phyloP scores from a whole-genome alignment of 2,329 filamentous ascomycete genomes.

The Trichoderma gracile region DNA sequence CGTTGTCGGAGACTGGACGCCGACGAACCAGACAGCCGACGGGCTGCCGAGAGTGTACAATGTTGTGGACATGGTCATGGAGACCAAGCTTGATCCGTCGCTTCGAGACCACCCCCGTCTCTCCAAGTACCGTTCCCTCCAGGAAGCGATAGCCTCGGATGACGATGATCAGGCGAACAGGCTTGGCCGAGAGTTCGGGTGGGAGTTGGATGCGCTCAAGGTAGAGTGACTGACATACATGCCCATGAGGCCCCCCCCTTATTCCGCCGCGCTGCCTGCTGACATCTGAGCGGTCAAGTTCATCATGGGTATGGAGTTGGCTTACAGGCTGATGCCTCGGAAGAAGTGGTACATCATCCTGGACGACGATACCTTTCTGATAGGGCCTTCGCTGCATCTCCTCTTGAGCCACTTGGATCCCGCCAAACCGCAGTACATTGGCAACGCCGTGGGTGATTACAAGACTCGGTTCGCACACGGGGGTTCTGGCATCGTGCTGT shows the following conservation, averaged over 20 bases:
- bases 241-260: neutral
- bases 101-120: slow-evolving; percentile 39
- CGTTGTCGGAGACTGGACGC: slow-evolving; percentile 54
- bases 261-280: neutral
- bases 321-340: slow-evolving; percentile 50
- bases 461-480: slow-evolving; percentile 58
- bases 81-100: slow-evolving; percentile 35
- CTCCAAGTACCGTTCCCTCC: slow-evolving; percentile 45
- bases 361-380: slow-evolving; percentile 59
- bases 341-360: slow-evolving; percentile 62
- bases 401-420: slow-evolving; percentile 54
- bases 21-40: slow-evolving; percentile 38
- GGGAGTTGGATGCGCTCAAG: slow-evolving; percentile 55
- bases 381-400: slow-evolving; percentile 50
- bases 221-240: slow-evolving; percentile 33
- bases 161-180: slow-evolving; percentile 42
- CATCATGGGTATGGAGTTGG: slow-evolving; percentile 55
- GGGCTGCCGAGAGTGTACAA: slow-evolving; percentile 40
- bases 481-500: slow-evolving; percentile 56
- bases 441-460: slow-evolving; percentile 59
- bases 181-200: slow-evolving; percentile 45
- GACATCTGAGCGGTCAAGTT: slow-evolving; percentile 43
- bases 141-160: slow-evolving; percentile 41
- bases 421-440: slow-evolving; percentile 51
- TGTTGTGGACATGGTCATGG: slow-evolving; percentile 42